Evolutionary conservation across 805 yeast species (phyloP), one percentile per base, ranked within the genome.

Genomic region (Candida ovalis): DNA sequence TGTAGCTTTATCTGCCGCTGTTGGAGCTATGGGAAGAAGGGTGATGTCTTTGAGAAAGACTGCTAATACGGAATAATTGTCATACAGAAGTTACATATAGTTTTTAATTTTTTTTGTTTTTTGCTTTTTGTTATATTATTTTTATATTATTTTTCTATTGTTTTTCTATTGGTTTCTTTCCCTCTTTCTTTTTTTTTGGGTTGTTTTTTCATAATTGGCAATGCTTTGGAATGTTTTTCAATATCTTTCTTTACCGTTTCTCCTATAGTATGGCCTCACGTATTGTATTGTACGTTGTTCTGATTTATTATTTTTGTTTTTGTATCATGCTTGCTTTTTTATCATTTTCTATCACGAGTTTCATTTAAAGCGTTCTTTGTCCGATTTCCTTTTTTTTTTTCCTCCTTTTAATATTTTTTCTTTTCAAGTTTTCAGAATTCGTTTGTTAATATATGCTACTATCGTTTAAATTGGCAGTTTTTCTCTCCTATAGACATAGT

Each of bases 41-140:
- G 58, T 62, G 32, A 44, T 56, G 51, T 60, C 66, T 4, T 36
- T 62, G 10, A 54, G 64, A 45, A 57, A 57, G 32, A 47, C 42
- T 22, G 44, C 51, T 32, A 58, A 50, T 40, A 30, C 7, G 17
- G 59, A 53, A n/a, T 42, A 43, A 30, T 5, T 30, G 15, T 7
- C 10, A 25, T 25, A 25, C 28, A 25, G 10, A 25, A 7, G 28
- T 25, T 7, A 25, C 10, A 25, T 25, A 7, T 30, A 15, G 5
- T 39, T 36, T 18, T 8, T 36, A 25, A 17, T 27, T 27, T 12
- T 8, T 40, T 40, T 43, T 37, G 30, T 13, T 37, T 18, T 27
- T 21, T 30, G 10, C 19, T 42, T 27, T 38, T 24, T 24, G 2
- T 48, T 40, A n/a, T 9, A 19, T 25, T 44, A 25, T 12, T 24